Conservation (phyloP, 495 filamentous ascomycete species). For the Penicillium waksmanii region DNA sequence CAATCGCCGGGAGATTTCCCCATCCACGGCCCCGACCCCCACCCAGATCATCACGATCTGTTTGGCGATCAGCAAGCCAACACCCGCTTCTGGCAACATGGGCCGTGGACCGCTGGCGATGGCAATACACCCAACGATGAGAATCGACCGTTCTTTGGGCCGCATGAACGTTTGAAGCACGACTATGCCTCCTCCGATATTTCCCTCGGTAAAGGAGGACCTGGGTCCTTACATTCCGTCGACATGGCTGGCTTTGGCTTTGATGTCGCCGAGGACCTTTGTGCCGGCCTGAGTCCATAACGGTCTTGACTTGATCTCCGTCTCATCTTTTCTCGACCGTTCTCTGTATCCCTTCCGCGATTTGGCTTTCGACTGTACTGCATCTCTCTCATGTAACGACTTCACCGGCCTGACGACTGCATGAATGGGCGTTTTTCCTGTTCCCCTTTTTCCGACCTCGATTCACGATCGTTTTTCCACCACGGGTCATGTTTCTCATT, state of each 20-base stretch:
- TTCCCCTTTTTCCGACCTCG: constrained; percentile 25
- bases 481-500: constrained; percentile 31
- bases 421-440: constrained; percentile 52
- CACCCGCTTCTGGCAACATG: constrained; percentile 54
- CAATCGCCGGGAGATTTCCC: constrained; percentile 51
- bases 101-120: constrained; percentile 51
- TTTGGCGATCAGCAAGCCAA: constrained; percentile 55
- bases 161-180: constrained; percentile 52
- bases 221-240: constrained; percentile 51
- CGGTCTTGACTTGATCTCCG: background rate
- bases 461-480: constrained; percentile 29
- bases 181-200: constrained; percentile 56
- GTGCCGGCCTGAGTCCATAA: constrained; percentile 46
- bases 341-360: constrained; percentile 20
- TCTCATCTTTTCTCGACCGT: constrained; percentile 11
- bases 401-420: constrained; percentile 51
- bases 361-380: constrained; percentile 39
- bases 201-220: constrained; percentile 49
- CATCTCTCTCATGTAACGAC: constrained; percentile 51
- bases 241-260: constrained; percentile 54
- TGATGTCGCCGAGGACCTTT: constrained; percentile 45
- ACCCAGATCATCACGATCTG: constrained; percentile 52
- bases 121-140: constrained; percentile 55
- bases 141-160: constrained; percentile 52
- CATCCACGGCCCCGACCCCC: constrained; percentile 43